Evolutionary conservation across 345 rosid genomes (phyloP).

Genomic region (Euclidium syriacum): DNA sequence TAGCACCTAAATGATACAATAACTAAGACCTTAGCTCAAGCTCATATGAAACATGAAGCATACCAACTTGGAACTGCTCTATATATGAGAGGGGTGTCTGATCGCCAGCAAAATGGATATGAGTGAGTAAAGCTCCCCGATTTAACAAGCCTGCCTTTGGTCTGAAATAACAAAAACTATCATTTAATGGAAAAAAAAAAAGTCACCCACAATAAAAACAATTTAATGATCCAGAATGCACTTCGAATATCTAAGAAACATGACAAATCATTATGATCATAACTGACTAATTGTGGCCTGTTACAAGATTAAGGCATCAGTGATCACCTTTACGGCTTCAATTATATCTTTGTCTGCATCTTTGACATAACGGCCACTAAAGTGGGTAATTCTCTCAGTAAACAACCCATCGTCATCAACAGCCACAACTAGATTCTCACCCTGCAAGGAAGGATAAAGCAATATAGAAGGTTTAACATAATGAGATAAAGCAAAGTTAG

Average conservation of each 20-base stretch:
- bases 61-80: conserved; percentile 99
- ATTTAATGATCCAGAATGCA: background rate
- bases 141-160: conserved; percentile 88
- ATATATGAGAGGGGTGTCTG: conserved; percentile 92
- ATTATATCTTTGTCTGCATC: conserved; percentile 72
- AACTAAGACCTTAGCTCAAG: conserved; percentile 10
- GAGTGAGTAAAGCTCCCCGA: conserved; percentile 75
- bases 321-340: conserved; percentile 63
- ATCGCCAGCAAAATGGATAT: conserved; percentile 93
- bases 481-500: background rate
- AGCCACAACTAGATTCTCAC: conserved; percentile 66
- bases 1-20: conserved; percentile 3
- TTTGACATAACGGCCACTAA: conserved; percentile 59
- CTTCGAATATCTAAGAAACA: conserved; percentile 4
- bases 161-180: conserved; percentile 42
- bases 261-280: background rate
- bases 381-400: conserved; percentile 66
- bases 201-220: background rate
- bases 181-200: background rate
- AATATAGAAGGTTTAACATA: background rate
- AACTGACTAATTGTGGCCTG: background rate
- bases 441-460: conserved; percentile 32
- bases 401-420: conserved; percentile 97
- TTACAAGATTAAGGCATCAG: background rate
- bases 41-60: conserved; percentile 16